phyloP scores from a whole-genome alignment of 176 grass and related monocot species.

The Urochloa ruziziensis region DNA sequence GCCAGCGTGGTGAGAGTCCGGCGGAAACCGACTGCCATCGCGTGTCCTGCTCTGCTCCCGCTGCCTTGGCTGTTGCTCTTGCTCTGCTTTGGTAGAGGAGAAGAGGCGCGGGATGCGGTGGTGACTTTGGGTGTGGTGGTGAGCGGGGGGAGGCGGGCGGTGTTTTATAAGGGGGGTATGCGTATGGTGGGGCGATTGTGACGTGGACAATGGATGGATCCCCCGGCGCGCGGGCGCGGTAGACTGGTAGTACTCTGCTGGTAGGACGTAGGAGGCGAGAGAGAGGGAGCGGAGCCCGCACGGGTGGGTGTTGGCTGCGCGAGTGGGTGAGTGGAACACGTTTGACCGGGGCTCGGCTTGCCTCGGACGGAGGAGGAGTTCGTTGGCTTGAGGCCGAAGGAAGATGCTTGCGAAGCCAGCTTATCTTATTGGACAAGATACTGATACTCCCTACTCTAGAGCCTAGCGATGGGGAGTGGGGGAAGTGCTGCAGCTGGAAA shows the following conservation, averaged over 20 bases:
- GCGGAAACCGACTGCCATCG: conserved; percentile 54
- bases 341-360: conserved; percentile 8
- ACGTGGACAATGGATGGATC: neutral
- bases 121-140: neutral
- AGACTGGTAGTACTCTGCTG: neutral
- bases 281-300: conserved; percentile 17
- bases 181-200: conserved; percentile 8
- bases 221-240: neutral
- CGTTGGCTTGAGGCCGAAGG: conserved; percentile 28
- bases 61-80: neutral
- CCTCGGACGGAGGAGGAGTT: neutral
- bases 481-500: neutral
- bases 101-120: no score
- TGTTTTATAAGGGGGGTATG: conserved; percentile 34
- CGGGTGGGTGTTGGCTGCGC: no score
- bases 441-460: neutral
- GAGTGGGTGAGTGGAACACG: neutral
- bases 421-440: conserved; percentile 26
- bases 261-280: neutral
- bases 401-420: conserved; percentile 31
- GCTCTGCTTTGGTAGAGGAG: neutral
- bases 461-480: neutral
- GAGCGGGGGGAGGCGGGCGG: neutral
- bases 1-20: conserved; percentile 42
- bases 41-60: no score